Conservation (phyloP, 1,139 yeast species). For the Hyphopichia khmerensis region DNA sequence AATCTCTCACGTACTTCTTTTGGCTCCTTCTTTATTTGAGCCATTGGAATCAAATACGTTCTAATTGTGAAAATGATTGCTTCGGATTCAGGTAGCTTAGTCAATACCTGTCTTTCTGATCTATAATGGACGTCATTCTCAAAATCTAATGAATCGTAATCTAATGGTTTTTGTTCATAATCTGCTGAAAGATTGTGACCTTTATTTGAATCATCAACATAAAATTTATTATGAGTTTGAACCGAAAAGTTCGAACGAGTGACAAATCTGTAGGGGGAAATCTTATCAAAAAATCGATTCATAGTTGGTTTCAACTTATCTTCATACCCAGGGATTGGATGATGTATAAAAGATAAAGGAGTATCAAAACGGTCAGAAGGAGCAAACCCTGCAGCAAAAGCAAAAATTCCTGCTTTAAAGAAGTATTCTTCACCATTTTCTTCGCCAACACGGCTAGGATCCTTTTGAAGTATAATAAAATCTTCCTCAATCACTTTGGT, state of each 20-base stretch:
- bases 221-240: constrained; percentile 53
- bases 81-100: constrained; percentile 54
- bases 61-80: constrained; percentile 60
- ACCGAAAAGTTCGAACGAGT: constrained; percentile 63
- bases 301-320: constrained; percentile 54
- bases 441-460: constrained; percentile 34
- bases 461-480: constrained; percentile 55
- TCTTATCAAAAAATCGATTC: constrained; percentile 58
- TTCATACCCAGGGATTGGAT: constrained; percentile 63
- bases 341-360: constrained; percentile 56
- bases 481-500: constrained; percentile 65
- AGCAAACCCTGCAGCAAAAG: constrained; percentile 76
- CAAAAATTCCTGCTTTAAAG: constrained; percentile 62
- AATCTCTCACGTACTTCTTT: constrained; percentile 38
- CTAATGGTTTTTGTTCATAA: constrained; percentile 25
- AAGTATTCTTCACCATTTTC: constrained; percentile 56
- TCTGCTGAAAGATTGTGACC: constrained; percentile 39
- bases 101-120: constrained; percentile 61
- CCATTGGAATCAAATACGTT: constrained; percentile 65
- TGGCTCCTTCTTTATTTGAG: constrained; percentile 53
- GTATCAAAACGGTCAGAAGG: constrained; percentile 55
- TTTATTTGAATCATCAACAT: constrained; percentile 52
- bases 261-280: constrained; percentile 52
- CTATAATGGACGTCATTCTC: constrained; percentile 53
- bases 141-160: constrained; percentile 51